These are phyloP conservation scores for Penicillium crystallinum DNA, from an alignment of 495 filamentous ascomycete species.

Conservation along the genomic window DNA sequence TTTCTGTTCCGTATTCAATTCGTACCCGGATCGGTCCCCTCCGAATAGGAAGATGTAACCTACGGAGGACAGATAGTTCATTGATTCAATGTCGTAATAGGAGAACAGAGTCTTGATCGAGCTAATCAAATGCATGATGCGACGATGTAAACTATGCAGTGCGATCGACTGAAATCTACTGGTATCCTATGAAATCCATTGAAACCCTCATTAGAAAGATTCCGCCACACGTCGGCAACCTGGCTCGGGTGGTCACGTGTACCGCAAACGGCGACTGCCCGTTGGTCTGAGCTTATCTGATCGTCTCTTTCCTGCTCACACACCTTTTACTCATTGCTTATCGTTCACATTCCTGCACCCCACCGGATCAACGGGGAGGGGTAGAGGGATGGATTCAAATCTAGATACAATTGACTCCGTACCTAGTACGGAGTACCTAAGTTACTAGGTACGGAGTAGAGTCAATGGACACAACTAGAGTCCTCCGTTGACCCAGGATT, in stretches of 20 bases:
- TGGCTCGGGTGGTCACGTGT: constrained; percentile 18
- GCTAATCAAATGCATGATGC: constrained; percentile 6
- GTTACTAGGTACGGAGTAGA: no score
- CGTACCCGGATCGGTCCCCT: constrained; percentile 22
- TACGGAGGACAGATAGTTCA: no score
- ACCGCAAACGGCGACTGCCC: constrained; percentile 9
- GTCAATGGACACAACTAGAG: no score
- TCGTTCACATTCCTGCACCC: neutral
- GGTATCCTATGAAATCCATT: neutral
- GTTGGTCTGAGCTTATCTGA: constrained; percentile 22
- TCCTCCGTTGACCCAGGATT: no score
- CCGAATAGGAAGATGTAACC: constrained; percentile 8
- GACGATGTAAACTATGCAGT: neutral
- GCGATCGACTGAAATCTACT: neutral
- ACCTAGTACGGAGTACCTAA: no score
- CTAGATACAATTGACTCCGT: no score
- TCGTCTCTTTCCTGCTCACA: constrained; percentile 18
- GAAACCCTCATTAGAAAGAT: neutral
- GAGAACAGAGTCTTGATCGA: no score
- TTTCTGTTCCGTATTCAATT: constrained; percentile 1
- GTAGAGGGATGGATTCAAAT: neutral
- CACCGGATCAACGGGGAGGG: constrained; percentile 1
- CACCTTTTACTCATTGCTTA: constrained; percentile 21
- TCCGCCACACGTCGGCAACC: constrained; percentile 16
- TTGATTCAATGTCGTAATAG: no score